phyloP scores from a whole-genome alignment of 768 basidiomycete species.

The Imleria badia region DNA sequence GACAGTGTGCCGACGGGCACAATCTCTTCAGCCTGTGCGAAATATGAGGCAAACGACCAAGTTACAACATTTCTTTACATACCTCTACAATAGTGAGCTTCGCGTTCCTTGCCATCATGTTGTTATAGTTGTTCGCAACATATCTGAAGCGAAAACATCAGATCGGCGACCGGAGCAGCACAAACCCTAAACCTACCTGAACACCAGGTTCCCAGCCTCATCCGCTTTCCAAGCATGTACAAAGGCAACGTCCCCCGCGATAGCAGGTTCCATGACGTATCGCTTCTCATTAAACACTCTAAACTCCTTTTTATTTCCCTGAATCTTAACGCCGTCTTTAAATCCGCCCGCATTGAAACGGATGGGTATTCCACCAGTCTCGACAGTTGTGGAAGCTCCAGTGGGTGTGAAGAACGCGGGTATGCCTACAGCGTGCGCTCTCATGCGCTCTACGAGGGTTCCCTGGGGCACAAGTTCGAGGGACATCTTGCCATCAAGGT shows the following conservation, averaged over 20 bases:
- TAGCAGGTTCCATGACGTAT: constrained; percentile 77
- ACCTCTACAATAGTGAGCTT: constrained; percentile 88
- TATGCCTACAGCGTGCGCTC: constrained; percentile 83
- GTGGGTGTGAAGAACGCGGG: constrained; percentile 90
- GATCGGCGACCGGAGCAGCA: background rate
- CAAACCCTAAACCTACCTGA: constrained; percentile 54
- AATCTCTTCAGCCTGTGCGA: constrained; percentile 76
- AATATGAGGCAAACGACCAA: background rate
- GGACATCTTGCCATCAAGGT: constrained; percentile 76
- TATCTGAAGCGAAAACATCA: constrained; percentile 47
- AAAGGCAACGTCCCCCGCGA: constrained; percentile 78
- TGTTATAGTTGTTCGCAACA: constrained; percentile 80
- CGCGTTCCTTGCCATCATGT: constrained; percentile 83
- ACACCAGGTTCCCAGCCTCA: constrained; percentile 83
- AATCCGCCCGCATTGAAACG: constrained; percentile 75
- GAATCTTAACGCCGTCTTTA: constrained; percentile 61
- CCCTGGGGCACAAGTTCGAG: constrained; percentile 90
- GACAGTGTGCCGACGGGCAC: constrained; percentile 78
- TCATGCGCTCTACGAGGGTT: constrained; percentile 83
- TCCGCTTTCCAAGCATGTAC: constrained; percentile 90
- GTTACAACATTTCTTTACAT: constrained; percentile 8
- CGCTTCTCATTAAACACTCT: constrained; percentile 70
- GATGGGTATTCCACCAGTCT: constrained; percentile 72
- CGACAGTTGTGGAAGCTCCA: constrained; percentile 75
- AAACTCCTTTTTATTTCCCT: constrained; percentile 71